Base-by-base conservation (phyloP, 768 basidiomycete genomes). In the Serpula lacrymans region DNA sequence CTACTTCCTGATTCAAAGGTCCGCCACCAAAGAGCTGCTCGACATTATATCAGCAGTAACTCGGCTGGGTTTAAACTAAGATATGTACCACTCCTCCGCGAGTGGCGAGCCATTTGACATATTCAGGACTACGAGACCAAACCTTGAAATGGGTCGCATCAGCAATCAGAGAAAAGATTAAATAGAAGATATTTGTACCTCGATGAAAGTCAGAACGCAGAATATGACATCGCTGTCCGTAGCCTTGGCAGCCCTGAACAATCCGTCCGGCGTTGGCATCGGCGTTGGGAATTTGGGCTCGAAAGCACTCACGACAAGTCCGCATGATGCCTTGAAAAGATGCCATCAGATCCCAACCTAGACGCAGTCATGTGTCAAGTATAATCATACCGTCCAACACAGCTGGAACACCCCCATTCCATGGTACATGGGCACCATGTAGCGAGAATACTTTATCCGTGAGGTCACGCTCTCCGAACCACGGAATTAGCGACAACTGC, bases 21-120 rank as follows among this genome's bases (percentile, higher is more conserved):
- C 67, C 70, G n/a, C 71, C 70, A 9, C 60, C 65, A 32, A 51
- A 71, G 0, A 49, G 6, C 71, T 72, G 18, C n/a, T 16, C n/a
- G 11, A 22, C 4, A 21, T 37, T 18, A 22, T n/a, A n/a, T n/a
- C n/a, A n/a, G n/a, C n/a, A n/a, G n/a, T n/a, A n/a, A n/a, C n/a
- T n/a, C n/a, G n/a, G n/a, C n/a, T n/a, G n/a, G n/a, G n/a, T n/a
- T n/a, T n/a, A n/a, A n/a, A n/a, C n/a, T n/a, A n/a, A n/a, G n/a
- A n/a, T n/a, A n/a, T n/a, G n/a, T 6, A 49, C 41, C 4, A n/a
- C n/a, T n/a, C n/a, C n/a, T n/a, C n/a, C n/a, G n/a, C n/a, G n/a
- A n/a, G n/a, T n/a, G n/a, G n/a, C n/a, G n/a, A n/a, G 17, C 42
- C 47, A 53, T 29, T 46, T 29, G 10, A 64, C 48, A 29, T 56